These are phyloP conservation scores for Mycosphaerella sp. DNA, from an alignment of 2,329 filamentous ascomycete genomes.

Conservation along the genomic window DNA sequence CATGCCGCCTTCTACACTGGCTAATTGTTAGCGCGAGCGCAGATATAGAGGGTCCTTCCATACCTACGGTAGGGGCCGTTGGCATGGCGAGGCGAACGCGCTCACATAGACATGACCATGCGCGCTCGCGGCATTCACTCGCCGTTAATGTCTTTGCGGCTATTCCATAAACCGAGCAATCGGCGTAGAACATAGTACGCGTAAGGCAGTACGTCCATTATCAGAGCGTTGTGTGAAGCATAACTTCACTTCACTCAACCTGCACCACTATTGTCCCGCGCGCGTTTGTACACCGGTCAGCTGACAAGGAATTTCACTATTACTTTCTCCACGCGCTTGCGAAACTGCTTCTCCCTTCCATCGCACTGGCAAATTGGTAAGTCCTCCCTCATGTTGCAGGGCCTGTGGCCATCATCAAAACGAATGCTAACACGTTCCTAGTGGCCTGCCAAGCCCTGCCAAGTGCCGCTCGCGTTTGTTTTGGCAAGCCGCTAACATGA, in stretches of 20 bases:
- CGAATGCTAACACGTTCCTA: background rate
- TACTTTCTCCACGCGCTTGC: background rate
- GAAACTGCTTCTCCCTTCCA: background rate
- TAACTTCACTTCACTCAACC: background rate
- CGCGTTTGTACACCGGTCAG: background rate
- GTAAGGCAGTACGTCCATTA: too few species aligned
- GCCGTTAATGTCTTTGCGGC: too few species aligned
- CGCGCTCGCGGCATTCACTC: too few species aligned
- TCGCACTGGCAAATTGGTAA: constrained; percentile 4
- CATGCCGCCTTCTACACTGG: too few species aligned
- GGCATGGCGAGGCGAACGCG: too few species aligned
- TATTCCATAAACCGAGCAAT: too few species aligned
- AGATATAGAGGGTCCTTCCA: too few species aligned
- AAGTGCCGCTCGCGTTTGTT: constrained; percentile 2
- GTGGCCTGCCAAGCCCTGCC: constrained; percentile 2
- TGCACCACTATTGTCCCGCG: background rate
- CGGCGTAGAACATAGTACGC: too few species aligned
- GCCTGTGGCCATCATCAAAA: background rate
- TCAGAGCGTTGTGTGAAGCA: background rate
- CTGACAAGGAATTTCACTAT: background rate
- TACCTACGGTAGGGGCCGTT: too few species aligned
- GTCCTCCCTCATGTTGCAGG: background rate
- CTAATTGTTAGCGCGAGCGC: too few species aligned
- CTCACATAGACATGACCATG: too few species aligned
- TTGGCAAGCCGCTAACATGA: constrained; percentile 11